Evolutionary conservation across 192 early-diverging fungal species (phyloP).

Genomic region (Pilaira anomala): DNA sequence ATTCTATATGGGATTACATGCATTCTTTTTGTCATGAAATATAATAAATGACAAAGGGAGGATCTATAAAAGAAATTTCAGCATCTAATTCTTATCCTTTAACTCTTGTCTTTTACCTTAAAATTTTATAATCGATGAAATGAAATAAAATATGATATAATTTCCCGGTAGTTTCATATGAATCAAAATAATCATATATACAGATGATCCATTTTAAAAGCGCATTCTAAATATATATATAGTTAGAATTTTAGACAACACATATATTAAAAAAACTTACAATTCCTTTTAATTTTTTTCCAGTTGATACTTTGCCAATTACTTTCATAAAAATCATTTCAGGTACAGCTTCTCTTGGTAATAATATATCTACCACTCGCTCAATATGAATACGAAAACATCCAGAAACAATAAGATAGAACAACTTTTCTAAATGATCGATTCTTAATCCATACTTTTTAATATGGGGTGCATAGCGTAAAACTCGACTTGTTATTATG

Average conservation of each 20-base stretch:
- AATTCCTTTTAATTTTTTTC: background rate
- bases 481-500: too few species aligned
- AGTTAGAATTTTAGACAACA: background rate
- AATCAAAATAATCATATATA: slow-evolving; percentile 47
- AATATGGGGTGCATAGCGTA: background rate
- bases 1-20: slow-evolving; percentile 52
- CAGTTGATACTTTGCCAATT: slow-evolving; percentile 10
- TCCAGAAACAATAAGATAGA: background rate
- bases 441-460: background rate
- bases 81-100: background rate
- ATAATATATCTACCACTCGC: too few species aligned
- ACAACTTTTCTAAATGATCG: background rate
- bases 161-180: slow-evolving; percentile 36
- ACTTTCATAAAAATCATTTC: slow-evolving; percentile 1
- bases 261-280: background rate
- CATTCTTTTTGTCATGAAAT: slow-evolving; percentile 45
- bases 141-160: slow-evolving; percentile 54
- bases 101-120: slow-evolving; percentile 30
- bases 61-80: slow-evolving; percentile 31
- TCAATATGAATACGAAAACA: background rate
- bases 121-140: slow-evolving; percentile 42
- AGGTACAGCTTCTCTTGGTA: slow-evolving; percentile 10
- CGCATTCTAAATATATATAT: slow-evolving; percentile 22
- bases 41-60: slow-evolving; percentile 45
- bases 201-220: slow-evolving; percentile 48